These are phyloP conservation scores for Aegle marmelos DNA, from an alignment of 345 rosid species.

Conservation along the genomic window DNA sequence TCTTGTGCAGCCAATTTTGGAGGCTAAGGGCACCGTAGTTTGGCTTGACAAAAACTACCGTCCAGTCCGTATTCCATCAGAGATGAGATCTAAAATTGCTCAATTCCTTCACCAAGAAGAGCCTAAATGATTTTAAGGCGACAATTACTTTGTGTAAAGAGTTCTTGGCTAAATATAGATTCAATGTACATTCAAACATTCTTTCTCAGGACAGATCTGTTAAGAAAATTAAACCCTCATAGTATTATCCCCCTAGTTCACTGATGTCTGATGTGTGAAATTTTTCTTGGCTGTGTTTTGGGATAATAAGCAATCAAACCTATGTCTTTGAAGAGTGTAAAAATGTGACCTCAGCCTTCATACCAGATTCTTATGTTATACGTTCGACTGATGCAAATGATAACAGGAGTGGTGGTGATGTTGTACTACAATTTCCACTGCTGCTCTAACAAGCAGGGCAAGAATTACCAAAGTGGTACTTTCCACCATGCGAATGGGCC, in stretches of 20 bases:
- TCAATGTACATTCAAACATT: background rate
- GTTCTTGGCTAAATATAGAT: background rate
- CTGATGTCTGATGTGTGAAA: background rate
- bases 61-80: slow-evolving; percentile 70
- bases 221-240: background rate
- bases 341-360: background rate
- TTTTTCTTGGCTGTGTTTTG: background rate
- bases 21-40: slow-evolving; percentile 72
- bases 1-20: slow-evolving; percentile 54
- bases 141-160: background rate
- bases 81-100: slow-evolving; percentile 57
- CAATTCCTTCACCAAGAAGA: slow-evolving; percentile 43
- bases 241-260: background rate
- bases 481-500: background rate
- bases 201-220: background rate
- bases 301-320: background rate
- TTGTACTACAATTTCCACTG: background rate
- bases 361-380: background rate
- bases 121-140: slow-evolving; percentile 24
- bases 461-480: background rate
- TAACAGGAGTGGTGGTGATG: too few species aligned
- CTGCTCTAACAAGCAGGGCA: background rate
- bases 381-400: background rate
- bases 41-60: slow-evolving; percentile 83
- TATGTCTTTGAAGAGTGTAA: background rate